Conservation (phyloP, 768 basidiomycete species). For the Boletus sensibilis region DNA sequence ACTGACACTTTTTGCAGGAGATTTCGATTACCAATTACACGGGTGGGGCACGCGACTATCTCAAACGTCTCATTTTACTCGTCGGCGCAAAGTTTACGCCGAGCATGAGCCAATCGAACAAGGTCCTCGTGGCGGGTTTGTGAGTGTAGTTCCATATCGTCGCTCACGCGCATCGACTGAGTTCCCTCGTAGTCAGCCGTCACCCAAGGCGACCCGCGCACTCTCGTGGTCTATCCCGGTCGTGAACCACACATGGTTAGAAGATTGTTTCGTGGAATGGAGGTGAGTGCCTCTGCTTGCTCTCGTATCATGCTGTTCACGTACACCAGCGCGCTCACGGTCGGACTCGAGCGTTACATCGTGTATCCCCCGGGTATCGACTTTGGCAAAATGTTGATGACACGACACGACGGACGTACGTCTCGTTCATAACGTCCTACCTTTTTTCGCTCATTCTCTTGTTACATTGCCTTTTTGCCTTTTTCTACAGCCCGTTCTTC, state of each 20-base stretch:
- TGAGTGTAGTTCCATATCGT: constrained; percentile 38
- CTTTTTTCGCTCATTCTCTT: not conserved
- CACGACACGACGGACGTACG: constrained; percentile 17
- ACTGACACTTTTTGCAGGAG: constrained; percentile 41
- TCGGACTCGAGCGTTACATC: constrained; percentile 65
- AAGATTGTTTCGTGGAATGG: constrained; percentile 87
- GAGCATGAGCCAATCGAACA: constrained; percentile 75
- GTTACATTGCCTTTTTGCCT: not conserved
- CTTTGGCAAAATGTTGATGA: constrained; percentile 46
- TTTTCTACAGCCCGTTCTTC: constrained; percentile 2
- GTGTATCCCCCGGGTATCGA: constrained; percentile 67
- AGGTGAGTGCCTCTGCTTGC: constrained; percentile 25
- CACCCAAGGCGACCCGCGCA: constrained; percentile 69
- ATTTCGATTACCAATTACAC: constrained; percentile 90
- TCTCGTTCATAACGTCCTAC: not conserved
- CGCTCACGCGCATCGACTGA: not conserved
- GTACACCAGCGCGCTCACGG: constrained; percentile 45
- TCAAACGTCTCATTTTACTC: constrained; percentile 74
- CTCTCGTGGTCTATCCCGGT: constrained; percentile 79
- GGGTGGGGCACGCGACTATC: constrained; percentile 81
- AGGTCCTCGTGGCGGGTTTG: constrained; percentile 82
- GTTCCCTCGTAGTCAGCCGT: constrained; percentile 32
- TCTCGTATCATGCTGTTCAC: not conserved
- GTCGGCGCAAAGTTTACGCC: constrained; percentile 84
- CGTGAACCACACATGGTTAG: constrained; percentile 89